Evolutionary conservation across 2,329 filamentous ascomycete species (phyloP), one percentile per base, ranked within the genome.

Genomic region (Epichloe amarillans): DNA sequence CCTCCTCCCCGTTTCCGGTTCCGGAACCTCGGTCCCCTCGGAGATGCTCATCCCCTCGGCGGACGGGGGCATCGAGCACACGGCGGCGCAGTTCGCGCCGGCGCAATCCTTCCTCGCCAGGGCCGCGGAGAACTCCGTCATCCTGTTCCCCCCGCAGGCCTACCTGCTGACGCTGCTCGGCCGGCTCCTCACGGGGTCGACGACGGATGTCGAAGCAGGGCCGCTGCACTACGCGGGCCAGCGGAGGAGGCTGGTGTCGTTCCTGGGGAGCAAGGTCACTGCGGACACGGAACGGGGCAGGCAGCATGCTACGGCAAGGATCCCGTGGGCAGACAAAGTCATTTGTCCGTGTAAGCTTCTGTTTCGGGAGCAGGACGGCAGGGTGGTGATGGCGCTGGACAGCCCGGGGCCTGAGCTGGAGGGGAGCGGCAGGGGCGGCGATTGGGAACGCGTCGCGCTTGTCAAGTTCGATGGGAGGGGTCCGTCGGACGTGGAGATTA

Each of bases 81-180:
- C 87, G 1, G 83, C 88, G 4, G 88, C 91, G 0, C 75, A 77
- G 33, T 97, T 95, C 63, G 79, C 88, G 40, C 75, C 82, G 2
- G 79, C 86, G 0, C 67, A 73, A 3, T 72, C 74, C 19, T 96
- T 90, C 84, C 71, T 95, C 19, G 66, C 70, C 5, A 74, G 78
- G 47, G 84, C 86, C 4, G 68, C 72, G 2, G 64, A 64, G 3
- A 82, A 82, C 30, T 75, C 86, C 39, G 82, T 96, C 53, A 86
- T 94, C 52, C 70, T 98, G 5, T 96, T 94, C 62, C 93, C 4
- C 4, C 93, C 93, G 0, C 93, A 97, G 62, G 84, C 83, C 62
- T 89, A 86, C 66, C 75, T 93, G 4, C 72, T 88, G 11, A 69
- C 74, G 36, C 67, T 86, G 0, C 66, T 87, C 2, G 64, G 75